Conservation (phyloP, 106 monocot species). For the Cymbidium sinense region DNA sequence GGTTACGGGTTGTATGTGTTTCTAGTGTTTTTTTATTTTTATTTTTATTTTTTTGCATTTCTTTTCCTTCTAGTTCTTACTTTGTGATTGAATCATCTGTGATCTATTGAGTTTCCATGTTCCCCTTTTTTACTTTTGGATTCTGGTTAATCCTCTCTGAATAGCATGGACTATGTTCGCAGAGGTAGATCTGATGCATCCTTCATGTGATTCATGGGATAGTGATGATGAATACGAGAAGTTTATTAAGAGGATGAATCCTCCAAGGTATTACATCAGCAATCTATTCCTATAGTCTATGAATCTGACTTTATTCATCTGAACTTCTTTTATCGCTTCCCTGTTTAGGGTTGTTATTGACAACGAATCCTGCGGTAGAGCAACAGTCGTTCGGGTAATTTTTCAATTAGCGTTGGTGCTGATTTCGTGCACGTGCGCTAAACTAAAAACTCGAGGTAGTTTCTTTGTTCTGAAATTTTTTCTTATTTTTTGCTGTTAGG, state of each 20-base stretch:
- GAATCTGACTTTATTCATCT: not conserved
- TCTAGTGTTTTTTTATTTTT: not conserved
- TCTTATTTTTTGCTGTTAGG: constrained; percentile 28
- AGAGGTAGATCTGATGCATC: constrained; percentile 45
- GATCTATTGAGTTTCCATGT: not conserved
- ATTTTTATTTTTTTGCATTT: not conserved
- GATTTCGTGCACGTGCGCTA: not conserved
- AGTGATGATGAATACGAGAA: constrained; percentile 85
- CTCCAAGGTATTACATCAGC: constrained; percentile 58
- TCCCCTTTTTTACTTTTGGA: not conserved
- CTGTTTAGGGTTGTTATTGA: constrained; percentile 68
- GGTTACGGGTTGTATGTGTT: not conserved
- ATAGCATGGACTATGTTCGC: not conserved
- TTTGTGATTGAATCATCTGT: no score
- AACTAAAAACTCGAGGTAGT: not conserved
- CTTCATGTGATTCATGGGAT: constrained; percentile 37
- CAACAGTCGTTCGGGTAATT: constrained; percentile 70
- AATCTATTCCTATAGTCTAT: not conserved
- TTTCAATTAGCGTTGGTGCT: not conserved
- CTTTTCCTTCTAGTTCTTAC: not conserved
- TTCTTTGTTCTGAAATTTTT: not conserved
- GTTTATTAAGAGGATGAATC: constrained; percentile 83
- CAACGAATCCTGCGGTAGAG: constrained; percentile 71
- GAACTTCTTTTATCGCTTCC: not conserved
- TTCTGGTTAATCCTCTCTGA: not conserved